Percentiles rank a stretch among this genome's conserved stretches.
Evolutionary conservation across 345 rosid genomes (phyloP).

Genomic region (Acer campestre): DNA sequence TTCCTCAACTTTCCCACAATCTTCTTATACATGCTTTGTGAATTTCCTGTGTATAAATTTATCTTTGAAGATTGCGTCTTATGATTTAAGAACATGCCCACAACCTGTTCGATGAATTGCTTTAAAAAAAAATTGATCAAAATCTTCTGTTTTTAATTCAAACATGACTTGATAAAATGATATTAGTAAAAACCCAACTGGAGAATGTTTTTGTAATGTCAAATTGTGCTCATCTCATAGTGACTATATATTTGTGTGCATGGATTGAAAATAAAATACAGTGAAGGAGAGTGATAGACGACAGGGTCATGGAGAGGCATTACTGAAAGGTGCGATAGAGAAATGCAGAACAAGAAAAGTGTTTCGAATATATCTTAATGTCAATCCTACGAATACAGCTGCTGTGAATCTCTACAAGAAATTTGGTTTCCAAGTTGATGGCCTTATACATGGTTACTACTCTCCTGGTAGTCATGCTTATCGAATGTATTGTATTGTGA

Average conservation of each 20-base stretch:
- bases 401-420: slow-evolving; percentile 78
- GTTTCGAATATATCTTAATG: slow-evolving; percentile 70
- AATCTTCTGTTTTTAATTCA: no score
- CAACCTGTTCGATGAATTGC: slow-evolving; percentile 53
- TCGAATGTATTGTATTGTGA: slow-evolving; percentile 74
- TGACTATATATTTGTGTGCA: no score
- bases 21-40: not conserved
- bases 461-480: slow-evolving; percentile 70
- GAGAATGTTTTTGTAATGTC: no score
- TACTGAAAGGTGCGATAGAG: slow-evolving; percentile 63
- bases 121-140: not conserved
- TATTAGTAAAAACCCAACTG: no score
- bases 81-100: not conserved
- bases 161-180: no score
- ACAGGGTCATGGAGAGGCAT: slow-evolving; percentile 73
- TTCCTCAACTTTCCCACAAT: not conserved
- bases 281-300: slow-evolving; percentile 72
- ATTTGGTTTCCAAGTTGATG: slow-evolving; percentile 69
- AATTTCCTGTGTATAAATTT: no score
- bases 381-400: slow-evolving; percentile 63
- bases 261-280: slow-evolving; percentile 7
- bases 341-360: slow-evolving; percentile 73
- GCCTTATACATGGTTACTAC: slow-evolving; percentile 61
- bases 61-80: no score
- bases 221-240: no score